These are phyloP conservation scores for Paecilomyces niveus DNA, from an alignment of 2,329 filamentous ascomycete genomes.

Conservation along the genomic window DNA sequence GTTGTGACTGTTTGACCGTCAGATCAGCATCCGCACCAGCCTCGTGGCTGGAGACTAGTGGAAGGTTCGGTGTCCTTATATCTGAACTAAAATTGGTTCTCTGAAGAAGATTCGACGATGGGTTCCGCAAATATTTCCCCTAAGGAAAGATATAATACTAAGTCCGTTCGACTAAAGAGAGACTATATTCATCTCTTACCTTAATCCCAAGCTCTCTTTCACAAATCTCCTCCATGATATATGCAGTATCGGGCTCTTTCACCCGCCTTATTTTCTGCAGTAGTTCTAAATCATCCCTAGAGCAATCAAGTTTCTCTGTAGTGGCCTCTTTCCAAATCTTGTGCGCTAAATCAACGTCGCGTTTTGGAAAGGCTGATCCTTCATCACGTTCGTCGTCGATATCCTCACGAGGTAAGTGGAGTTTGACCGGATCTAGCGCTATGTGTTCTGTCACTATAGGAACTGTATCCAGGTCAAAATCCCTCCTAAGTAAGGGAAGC, in stretches of 20 bases:
- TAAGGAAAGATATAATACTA: not conserved
- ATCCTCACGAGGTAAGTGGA: slow-evolving; percentile 27
- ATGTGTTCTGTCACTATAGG: slow-evolving; percentile 22
- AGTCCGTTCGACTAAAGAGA: not conserved
- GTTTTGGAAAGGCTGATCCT: slow-evolving; percentile 33
- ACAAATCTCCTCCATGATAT: slow-evolving; percentile 14
- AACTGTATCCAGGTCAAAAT: slow-evolving; percentile 40
- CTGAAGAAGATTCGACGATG: not conserved
- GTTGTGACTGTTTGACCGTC: not conserved
- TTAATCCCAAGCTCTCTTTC: slow-evolving; percentile 8
- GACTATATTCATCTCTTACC: slow-evolving; percentile 10
- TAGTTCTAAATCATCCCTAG: slow-evolving; percentile 12
- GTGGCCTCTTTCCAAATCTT: slow-evolving; percentile 10
- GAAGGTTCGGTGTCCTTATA: not conserved
- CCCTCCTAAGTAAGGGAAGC: slow-evolving; percentile 38
- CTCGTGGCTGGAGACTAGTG: not conserved
- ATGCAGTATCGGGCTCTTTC: slow-evolving; percentile 13
- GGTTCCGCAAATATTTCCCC: not conserved
- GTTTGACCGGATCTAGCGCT: slow-evolving; percentile 18
- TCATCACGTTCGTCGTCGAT: slow-evolving; percentile 36
- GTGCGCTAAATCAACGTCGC: slow-evolving; percentile 21
- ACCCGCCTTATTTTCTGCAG: slow-evolving; percentile 22
- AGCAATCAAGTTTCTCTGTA: slow-evolving; percentile 20
- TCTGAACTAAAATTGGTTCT: not conserved
- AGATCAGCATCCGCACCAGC: too few species aligned